A percentile compares a stretch with the other conserved stretches of the same genome.
Conservation (phyloP, 192 early-diverging fungal species). For the Entrophospora sp. region DNA sequence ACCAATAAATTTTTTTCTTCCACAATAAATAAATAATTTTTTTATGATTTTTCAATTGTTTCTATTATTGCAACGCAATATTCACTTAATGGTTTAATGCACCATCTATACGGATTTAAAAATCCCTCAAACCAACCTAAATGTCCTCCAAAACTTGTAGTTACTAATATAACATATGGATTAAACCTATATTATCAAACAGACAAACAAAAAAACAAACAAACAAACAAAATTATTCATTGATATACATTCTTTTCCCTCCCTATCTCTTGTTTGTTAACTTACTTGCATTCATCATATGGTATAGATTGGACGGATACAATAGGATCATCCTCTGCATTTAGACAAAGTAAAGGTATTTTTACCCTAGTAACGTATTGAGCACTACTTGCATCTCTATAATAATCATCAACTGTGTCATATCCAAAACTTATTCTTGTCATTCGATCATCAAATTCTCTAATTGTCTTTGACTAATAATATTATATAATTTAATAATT, state of each 20-base stretch:
- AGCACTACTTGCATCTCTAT: conserved; percentile 49
- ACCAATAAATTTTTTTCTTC: no score
- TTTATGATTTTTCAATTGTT: neutral
- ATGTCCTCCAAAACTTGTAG: conserved; percentile 79
- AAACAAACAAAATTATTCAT: no score
- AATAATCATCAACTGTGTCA: conserved; percentile 78
- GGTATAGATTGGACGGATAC: conserved; percentile 58
- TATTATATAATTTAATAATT: neutral
- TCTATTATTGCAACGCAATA: conserved; percentile 54
- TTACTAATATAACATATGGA: conserved; percentile 69
- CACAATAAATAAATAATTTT: no score
- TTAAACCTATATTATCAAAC: no score
- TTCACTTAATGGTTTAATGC: conserved; percentile 55
- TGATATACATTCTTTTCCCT: no score
- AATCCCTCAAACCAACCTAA: conserved; percentile 76
- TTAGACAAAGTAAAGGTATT: conserved; percentile 76
- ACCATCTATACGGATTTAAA: conserved; percentile 43
- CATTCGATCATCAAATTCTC: conserved; percentile 76
- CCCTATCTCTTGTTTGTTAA: no score
- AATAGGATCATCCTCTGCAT: conserved; percentile 88
- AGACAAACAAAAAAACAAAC: no score
- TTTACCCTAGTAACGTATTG: conserved; percentile 54
- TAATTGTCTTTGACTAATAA: conserved; percentile 45
- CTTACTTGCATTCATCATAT: conserved; percentile 49
- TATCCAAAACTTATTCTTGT: conserved; percentile 72